Evolutionary conservation across 2,329 filamentous ascomycete genomes (phyloP).

Genomic region (Colletotrichum sp.): DNA sequence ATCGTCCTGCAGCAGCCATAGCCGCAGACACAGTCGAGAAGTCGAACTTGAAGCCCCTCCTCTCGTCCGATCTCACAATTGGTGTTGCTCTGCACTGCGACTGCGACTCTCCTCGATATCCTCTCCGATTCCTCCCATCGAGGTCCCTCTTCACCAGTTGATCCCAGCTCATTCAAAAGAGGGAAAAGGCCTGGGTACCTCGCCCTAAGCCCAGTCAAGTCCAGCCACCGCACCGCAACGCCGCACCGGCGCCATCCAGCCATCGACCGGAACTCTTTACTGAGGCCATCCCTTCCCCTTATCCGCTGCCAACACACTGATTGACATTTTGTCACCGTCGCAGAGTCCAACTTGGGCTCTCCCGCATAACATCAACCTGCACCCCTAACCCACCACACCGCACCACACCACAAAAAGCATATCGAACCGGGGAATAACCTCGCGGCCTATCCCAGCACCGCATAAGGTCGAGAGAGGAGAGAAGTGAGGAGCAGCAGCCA

Average conservation of each 20-base stretch:
- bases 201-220: not conserved
- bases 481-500: not conserved
- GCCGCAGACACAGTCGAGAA: not conserved
- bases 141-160: not conserved
- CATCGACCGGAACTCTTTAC: not conserved
- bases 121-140: not conserved
- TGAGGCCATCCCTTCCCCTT: not conserved
- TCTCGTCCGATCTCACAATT: slow-evolving; percentile 4
- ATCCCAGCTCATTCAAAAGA: not conserved
- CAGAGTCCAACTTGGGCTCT: not conserved
- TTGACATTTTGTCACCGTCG: slow-evolving; percentile 9
- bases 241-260: slow-evolving; percentile 4
- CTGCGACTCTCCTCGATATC: not conserved
- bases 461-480: not conserved
- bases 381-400: slow-evolving; percentile 9
- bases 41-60: not conserved
- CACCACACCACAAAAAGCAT: not conserved
- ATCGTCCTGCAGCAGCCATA: not conserved
- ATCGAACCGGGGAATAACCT: not conserved
- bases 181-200: not conserved
- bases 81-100: not conserved
- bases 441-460: not conserved
- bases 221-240: not conserved
- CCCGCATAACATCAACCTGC: slow-evolving; percentile 2
- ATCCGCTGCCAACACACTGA: slow-evolving; percentile 10